Evolutionary conservation across 1,284 basidiomycete species (phyloP).

Genomic region (Boletellus deceptivus): DNA sequence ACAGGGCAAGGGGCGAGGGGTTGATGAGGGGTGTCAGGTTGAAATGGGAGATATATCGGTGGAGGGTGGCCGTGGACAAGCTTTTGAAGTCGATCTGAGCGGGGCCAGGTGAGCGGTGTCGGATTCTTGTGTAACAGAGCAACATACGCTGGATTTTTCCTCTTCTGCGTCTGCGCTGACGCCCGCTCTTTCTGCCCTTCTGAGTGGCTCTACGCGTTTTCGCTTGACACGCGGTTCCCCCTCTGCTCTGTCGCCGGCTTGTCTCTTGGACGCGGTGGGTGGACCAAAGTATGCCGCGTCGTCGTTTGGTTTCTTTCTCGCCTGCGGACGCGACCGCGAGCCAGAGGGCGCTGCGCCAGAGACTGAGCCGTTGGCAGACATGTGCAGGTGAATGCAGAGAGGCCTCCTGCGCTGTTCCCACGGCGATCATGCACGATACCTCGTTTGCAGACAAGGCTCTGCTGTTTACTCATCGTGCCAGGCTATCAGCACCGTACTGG

Average conservation of each 20-base stretch:
- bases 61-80: slow-evolving; percentile 56
- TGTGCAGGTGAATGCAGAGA: slow-evolving; percentile 11
- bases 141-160: slow-evolving; percentile 40
- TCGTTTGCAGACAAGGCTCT: neutral
- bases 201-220: slow-evolving; percentile 54
- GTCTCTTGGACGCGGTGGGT: slow-evolving; percentile 50
- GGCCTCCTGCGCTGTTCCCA: slow-evolving; percentile 19
- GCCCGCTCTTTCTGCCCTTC: slow-evolving; percentile 26
- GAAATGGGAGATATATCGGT: slow-evolving; percentile 67
- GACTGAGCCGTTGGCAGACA: slow-evolving; percentile 37
- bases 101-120: slow-evolving; percentile 13
- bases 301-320: slow-evolving; percentile 58
- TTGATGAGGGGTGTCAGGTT: slow-evolving; percentile 66
- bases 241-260: slow-evolving; percentile 57
- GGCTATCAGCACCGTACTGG: neutral
- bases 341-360: slow-evolving; percentile 35
- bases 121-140: neutral
- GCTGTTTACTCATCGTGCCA: neutral
- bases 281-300: slow-evolving; percentile 64
- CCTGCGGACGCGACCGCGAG: slow-evolving; percentile 55
- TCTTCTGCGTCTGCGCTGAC: slow-evolving; percentile 32
- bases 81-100: slow-evolving; percentile 68
- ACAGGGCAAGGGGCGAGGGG: slow-evolving; percentile 62
- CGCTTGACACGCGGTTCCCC: slow-evolving; percentile 68
- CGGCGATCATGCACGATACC: slow-evolving; percentile 5